phyloP scores from a whole-genome alignment of 2,329 filamentous ascomycete species.

The Intubia oerlemansii region DNA sequence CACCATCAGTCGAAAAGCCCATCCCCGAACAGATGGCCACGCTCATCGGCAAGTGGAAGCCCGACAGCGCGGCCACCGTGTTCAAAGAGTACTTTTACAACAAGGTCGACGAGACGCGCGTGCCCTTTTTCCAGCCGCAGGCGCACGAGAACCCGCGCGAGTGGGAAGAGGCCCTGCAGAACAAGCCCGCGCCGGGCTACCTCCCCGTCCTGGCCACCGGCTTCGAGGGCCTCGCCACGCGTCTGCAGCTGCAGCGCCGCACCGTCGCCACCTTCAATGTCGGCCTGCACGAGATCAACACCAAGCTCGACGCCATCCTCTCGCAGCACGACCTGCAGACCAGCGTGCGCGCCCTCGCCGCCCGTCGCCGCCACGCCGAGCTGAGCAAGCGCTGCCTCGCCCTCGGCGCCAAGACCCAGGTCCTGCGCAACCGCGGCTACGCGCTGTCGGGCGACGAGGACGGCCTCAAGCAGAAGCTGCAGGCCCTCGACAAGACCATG shows the following conservation, averaged over 20 bases:
- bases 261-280: slow-evolving; percentile 49
- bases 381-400: slow-evolving; percentile 53
- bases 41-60: slow-evolving; percentile 55
- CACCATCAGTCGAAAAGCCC: slow-evolving; percentile 39
- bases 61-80: slow-evolving; percentile 41
- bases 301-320: slow-evolving; percentile 48
- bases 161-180: slow-evolving; percentile 67
- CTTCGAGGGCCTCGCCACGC: slow-evolving; percentile 48
- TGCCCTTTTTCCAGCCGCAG: slow-evolving; percentile 55
- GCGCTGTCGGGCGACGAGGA: slow-evolving; percentile 63
- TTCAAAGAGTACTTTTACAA: slow-evolving; percentile 83
- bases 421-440: slow-evolving; percentile 62
- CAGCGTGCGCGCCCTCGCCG: slow-evolving; percentile 51
- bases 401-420: slow-evolving; percentile 60
- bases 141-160: slow-evolving; percentile 52
- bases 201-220: slow-evolving; percentile 60
- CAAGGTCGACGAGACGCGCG: slow-evolving; percentile 50
- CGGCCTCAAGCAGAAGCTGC: slow-evolving; percentile 50
- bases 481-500: slow-evolving; percentile 44
- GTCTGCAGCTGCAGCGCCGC: slow-evolving; percentile 49
- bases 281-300: slow-evolving; percentile 61
- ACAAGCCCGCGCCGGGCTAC: slow-evolving; percentile 55
- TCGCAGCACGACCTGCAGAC: slow-evolving; percentile 58
- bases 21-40: slow-evolving; percentile 53
- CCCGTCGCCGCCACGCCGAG: slow-evolving; percentile 48